These are phyloP conservation scores for Venturia carpophila DNA, from an alignment of 2,329 filamentous ascomycete species.

Conservation along the genomic window DNA sequence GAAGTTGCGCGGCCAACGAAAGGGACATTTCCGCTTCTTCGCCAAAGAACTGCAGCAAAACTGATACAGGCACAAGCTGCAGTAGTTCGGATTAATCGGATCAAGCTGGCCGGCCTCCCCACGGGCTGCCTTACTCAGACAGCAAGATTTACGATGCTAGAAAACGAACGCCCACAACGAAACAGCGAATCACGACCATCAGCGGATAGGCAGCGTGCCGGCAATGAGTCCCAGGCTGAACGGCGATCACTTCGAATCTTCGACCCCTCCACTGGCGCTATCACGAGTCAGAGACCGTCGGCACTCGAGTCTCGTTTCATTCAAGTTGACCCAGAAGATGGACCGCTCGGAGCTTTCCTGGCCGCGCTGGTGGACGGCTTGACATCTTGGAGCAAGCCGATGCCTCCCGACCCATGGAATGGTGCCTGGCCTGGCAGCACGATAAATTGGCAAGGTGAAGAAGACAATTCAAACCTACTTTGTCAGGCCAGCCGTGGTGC, in stretches of 20 bases:
- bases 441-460: neutral
- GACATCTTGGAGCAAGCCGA: neutral
- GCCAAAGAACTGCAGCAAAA: neutral
- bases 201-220: neutral
- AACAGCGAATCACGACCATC: neutral
- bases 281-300: neutral
- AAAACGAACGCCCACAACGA: neutral
- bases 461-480: neutral
- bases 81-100: neutral
- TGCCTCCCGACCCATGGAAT: neutral
- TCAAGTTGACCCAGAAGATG: neutral
- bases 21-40: neutral
- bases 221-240: no score
- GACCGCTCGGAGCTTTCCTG: neutral
- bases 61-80: conserved; percentile 11
- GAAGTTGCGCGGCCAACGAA: neutral
- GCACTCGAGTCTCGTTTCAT: neutral
- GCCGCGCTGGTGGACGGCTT: neutral
- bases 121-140: neutral
- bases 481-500: neutral
- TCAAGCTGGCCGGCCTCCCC: neutral
- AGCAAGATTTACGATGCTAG: neutral
- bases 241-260: no score
- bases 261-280: neutral
- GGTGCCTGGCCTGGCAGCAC: neutral